phyloP scores from a whole-genome alignment of 2,329 filamentous ascomycete genomes.

The Didymella exigua region DNA sequence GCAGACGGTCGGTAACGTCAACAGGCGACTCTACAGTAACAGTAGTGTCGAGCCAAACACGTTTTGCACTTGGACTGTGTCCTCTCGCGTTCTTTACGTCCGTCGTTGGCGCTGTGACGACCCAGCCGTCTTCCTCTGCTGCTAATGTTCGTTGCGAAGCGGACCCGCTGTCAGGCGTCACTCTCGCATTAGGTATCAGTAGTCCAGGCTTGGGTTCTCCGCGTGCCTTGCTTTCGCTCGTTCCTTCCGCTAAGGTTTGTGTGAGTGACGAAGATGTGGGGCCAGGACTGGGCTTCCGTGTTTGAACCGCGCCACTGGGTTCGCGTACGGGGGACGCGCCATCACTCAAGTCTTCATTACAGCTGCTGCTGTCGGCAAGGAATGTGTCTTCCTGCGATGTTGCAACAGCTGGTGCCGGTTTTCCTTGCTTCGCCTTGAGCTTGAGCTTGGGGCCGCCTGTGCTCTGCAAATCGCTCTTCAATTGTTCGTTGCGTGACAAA shows the following conservation, averaged over 20 bases:
- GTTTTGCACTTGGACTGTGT: constrained; percentile 35
- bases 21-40: constrained; percentile 43
- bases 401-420: constrained; percentile 24
- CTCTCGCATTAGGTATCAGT: constrained; percentile 28
- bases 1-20: constrained; percentile 37
- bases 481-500: constrained; percentile 35
- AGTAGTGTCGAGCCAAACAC: constrained; percentile 50
- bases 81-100: constrained; percentile 25
- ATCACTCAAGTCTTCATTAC: constrained; percentile 55
- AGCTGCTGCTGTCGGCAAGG: constrained; percentile 59
- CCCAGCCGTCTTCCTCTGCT: constrained; percentile 48
- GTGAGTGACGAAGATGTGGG: constrained; percentile 36
- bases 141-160: constrained; percentile 41
- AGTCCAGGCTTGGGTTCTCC: constrained; percentile 34
- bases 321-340: constrained; percentile 38
- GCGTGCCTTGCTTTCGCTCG: constrained; percentile 30
- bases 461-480: constrained; percentile 30
- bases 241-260: constrained; percentile 25
- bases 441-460: constrained; percentile 47
- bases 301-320: constrained; percentile 35
- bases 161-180: constrained; percentile 22
- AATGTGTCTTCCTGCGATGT: constrained; percentile 54
- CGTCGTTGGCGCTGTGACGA: constrained; percentile 41
- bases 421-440: constrained; percentile 48
- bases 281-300: constrained; percentile 37